phyloP scores from a whole-genome alignment of 768 basidiomycete species.

The Phanerochaete sordida region DNA sequence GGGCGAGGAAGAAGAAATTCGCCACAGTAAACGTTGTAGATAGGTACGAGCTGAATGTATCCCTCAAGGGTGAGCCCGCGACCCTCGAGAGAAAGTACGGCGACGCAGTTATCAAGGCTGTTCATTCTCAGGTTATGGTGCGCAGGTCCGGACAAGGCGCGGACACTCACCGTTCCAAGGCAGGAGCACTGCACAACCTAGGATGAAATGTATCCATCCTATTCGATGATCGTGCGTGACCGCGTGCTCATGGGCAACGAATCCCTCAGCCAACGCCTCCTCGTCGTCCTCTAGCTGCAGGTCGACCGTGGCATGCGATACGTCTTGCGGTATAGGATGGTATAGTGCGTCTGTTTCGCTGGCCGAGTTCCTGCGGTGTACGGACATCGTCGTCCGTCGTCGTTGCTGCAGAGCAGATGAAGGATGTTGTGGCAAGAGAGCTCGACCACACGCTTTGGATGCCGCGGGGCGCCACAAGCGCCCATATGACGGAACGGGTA shows the following conservation, averaged over 20 bases:
- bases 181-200: slow-evolving; percentile 77
- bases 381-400: background rate
- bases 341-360: slow-evolving; percentile 11
- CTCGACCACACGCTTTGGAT: background rate
- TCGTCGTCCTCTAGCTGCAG: slow-evolving; percentile 12
- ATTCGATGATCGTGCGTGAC: slow-evolving; percentile 40
- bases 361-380: background rate
- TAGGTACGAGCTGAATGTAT: slow-evolving; percentile 45
- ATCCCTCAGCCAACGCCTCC: slow-evolving; percentile 7
- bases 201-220: slow-evolving; percentile 63
- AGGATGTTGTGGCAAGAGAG: background rate
- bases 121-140: slow-evolving; percentile 1
- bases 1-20: slow-evolving; percentile 68
- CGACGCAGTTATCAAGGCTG: slow-evolving; percentile 84
- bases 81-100: slow-evolving; percentile 78
- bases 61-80: slow-evolving; percentile 49
- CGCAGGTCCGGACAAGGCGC: background rate
- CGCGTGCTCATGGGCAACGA: slow-evolving; percentile 10
- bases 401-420: too few relatives aligned
- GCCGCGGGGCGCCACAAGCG: background rate
- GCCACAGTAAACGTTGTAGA: slow-evolving; percentile 49
- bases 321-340: slow-evolving; percentile 11
- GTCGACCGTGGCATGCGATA: background rate
- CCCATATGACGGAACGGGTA: background rate
- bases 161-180: slow-evolving; percentile 81